These are phyloP conservation scores for Rhynchosporium graminicola DNA, from an alignment of 2,329 filamentous ascomycete genomes.

Conservation along the genomic window DNA sequence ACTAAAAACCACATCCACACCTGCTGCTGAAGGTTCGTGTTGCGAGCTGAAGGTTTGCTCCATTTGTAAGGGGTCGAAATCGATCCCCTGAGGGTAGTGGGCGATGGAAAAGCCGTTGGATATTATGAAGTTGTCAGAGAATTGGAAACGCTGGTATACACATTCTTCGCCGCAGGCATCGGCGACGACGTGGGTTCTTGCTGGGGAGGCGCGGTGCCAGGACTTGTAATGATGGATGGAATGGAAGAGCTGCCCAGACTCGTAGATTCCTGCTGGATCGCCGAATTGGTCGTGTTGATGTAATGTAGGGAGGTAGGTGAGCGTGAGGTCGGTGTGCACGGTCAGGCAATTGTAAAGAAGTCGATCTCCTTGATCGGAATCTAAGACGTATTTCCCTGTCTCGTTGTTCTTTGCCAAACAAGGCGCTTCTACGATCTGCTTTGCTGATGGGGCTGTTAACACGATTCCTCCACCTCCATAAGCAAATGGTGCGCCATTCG, in stretches of 20 bases:
- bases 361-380: slow-evolving; percentile 38
- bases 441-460: slow-evolving; percentile 33
- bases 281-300: slow-evolving; percentile 40
- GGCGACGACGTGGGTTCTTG: slow-evolving; percentile 33
- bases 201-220: slow-evolving; percentile 36
- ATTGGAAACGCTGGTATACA: slow-evolving; percentile 38
- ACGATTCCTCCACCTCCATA: slow-evolving; percentile 41
- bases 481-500: slow-evolving; percentile 35
- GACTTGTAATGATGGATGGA: slow-evolving; percentile 40
- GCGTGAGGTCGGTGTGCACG: slow-evolving; percentile 32
- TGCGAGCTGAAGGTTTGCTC: slow-evolving; percentile 38
- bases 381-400: slow-evolving; percentile 30
- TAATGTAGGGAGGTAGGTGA: slow-evolving; percentile 35
- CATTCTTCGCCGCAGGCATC: slow-evolving; percentile 41
- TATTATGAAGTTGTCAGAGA: slow-evolving; percentile 38
- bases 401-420: slow-evolving; percentile 31
- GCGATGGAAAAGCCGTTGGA: slow-evolving; percentile 37
- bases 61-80: slow-evolving; percentile 37
- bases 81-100: slow-evolving; percentile 38
- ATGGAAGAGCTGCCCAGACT: slow-evolving; percentile 35
- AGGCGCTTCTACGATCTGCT: slow-evolving; percentile 28
- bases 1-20: slow-evolving; percentile 30
- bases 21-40: slow-evolving; percentile 34
- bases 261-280: slow-evolving; percentile 40
- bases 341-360: slow-evolving; percentile 40